Conservation (phyloP, 352 stramenopile genomes). For the Pythium aristosporum region DNA sequence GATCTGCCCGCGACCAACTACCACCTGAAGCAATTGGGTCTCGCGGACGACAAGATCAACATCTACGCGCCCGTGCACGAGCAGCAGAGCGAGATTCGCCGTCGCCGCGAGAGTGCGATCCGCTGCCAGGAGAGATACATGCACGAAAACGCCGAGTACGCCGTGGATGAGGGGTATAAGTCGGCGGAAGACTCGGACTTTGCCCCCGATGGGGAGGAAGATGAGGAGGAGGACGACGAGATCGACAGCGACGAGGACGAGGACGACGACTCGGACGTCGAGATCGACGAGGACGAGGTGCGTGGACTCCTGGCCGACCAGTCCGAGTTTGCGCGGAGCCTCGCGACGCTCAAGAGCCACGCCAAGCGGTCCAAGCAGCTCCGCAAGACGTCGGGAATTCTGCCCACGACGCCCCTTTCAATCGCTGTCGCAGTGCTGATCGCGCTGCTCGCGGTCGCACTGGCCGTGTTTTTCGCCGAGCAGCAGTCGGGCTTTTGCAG, state of each 20-base stretch:
- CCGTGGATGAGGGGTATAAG: conserved; percentile 43
- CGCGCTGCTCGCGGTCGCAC: conserved; percentile 38
- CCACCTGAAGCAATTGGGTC: conserved; percentile 75
- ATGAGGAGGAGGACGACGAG: conserved; percentile 24
- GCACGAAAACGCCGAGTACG: conserved; percentile 30
- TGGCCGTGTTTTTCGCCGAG: conserved; percentile 47
- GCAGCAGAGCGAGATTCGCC: conserved; percentile 65
- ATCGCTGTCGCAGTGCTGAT: conserved; percentile 37
- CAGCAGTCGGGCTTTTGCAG: conserved; percentile 25
- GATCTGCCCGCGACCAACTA: conserved; percentile 61
- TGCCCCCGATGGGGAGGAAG: conserved; percentile 32
- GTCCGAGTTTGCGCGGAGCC: conserved; percentile 12
- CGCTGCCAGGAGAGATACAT: conserved; percentile 42
- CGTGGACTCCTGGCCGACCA: conserved; percentile 24
- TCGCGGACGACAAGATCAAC: conserved; percentile 70
- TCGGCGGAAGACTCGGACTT: conserved; percentile 71
- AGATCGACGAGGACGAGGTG: conserved; percentile 52
- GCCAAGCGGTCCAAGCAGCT: conserved; percentile 35
- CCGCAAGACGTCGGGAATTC: conserved; percentile 5
- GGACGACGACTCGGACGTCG: conserved; percentile 39
- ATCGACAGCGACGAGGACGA: conserved; percentile 26
- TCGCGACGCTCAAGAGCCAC: conserved; percentile 40
- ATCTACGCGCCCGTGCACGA: conserved; percentile 71
- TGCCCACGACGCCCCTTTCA: conserved; percentile 25
- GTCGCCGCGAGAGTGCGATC: conserved; percentile 52